These are phyloP conservation scores for Podosphaera leucotricha DNA, from an alignment of 2,329 filamentous ascomycete species.

Conservation along the genomic window DNA sequence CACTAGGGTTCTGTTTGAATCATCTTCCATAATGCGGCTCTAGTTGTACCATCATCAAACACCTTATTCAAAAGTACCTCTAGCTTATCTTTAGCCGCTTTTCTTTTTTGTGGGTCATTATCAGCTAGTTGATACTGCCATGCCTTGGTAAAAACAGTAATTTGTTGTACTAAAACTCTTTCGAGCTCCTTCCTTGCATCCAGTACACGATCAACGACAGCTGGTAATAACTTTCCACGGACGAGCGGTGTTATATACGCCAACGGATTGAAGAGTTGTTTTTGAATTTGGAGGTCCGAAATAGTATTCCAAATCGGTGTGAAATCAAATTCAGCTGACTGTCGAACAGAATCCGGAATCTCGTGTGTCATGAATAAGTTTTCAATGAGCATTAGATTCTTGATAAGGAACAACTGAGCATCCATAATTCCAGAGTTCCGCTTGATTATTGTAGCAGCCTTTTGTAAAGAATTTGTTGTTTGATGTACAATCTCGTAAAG, in stretches of 20 bases:
- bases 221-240: conserved; percentile 16
- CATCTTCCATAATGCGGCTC: conserved; percentile 15
- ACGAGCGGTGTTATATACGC: conserved; percentile 21
- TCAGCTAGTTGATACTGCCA: conserved; percentile 28
- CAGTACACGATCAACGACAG: conserved; percentile 20
- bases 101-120: conserved; percentile 19
- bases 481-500: conserved; percentile 71
- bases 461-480: conserved; percentile 61
- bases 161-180: conserved; percentile 35
- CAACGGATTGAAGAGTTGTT: conserved; percentile 31
- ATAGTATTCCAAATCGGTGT: conserved; percentile 40
- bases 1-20: conserved; percentile 8
- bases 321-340: conserved; percentile 33
- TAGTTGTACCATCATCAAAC: conserved; percentile 20
- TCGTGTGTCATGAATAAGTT: conserved; percentile 92
- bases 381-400: conserved; percentile 83
- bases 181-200: conserved; percentile 43
- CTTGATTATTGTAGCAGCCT: conserved; percentile 48
- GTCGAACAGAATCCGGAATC: conserved; percentile 43
- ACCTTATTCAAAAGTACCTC: conserved; percentile 31
- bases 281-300: conserved; percentile 20
- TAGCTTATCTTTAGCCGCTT: conserved; percentile 28
- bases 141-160: conserved; percentile 36
- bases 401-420: conserved; percentile 76
- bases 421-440: conserved; percentile 41